Percentiles rank a stretch among this genome's conserved stretches.
phyloP scores from a whole-genome alignment of 139 green algal species.

The Micromonas commoda region DNA sequence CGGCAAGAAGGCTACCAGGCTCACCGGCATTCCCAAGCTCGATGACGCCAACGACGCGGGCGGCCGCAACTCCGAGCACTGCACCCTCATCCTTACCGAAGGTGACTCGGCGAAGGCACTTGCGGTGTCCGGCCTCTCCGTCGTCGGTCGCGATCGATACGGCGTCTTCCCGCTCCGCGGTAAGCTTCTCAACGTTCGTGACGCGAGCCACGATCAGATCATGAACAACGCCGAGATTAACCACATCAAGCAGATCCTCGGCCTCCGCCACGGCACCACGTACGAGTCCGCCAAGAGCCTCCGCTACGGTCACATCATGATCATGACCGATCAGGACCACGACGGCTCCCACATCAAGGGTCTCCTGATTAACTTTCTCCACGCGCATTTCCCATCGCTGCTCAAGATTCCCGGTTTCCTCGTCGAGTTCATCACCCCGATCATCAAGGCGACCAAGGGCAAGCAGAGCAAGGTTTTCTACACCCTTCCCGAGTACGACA shows the following conservation, averaged over 20 bases:
- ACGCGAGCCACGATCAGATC: conserved; percentile 82
- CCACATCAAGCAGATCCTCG: conserved; percentile 99
- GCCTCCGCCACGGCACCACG: conserved; percentile 89
- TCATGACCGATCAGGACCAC: conserved; percentile 99
- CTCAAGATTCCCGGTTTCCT: conserved; percentile 90
- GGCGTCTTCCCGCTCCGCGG: conserved; percentile 96
- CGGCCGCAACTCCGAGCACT: conserved; percentile 68
- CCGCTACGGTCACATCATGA: conserved; percentile 98
- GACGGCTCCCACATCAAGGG: conserved; percentile 99
- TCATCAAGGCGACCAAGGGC: conserved; percentile 93
- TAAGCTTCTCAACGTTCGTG: conserved; percentile 98
- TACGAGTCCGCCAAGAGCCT: conserved; percentile 81
- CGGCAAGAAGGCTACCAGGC: conserved; percentile 72
- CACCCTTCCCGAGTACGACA: conserved; percentile 97
- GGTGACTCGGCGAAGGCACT: conserved; percentile 96
- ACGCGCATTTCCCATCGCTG: conserved; percentile 94
- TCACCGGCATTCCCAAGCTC: conserved; percentile 90
- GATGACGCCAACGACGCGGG: conserved; percentile 97
- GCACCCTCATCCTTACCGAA: conserved; percentile 99
- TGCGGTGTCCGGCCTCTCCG: conserved; percentile 82
- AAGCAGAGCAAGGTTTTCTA: conserved; percentile 75
- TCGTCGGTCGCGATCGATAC: conserved; percentile 91
- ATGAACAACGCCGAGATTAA: conserved; percentile 94
- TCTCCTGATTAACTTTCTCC: conserved; percentile 99
- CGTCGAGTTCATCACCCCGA: conserved; percentile 98